Base-by-base conservation (phyloP, 1,139 yeast species). In the Yamadazyma jaroonii region DNA sequence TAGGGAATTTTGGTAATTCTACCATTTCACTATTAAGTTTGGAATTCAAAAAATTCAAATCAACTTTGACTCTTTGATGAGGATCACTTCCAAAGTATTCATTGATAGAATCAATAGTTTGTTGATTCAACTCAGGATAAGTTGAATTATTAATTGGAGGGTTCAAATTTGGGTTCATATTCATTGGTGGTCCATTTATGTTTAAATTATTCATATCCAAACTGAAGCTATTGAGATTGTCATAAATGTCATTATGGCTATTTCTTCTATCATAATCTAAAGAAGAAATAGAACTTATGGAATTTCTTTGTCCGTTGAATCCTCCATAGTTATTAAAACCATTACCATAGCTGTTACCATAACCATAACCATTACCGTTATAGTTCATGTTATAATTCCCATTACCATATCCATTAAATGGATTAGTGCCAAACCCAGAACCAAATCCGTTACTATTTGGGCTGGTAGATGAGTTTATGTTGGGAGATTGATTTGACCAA, bases 61-160 rank as follows among this genome's bases (percentile, higher is more conserved):
- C 61, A 9, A 69, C 73, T 39, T 64, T 60, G 12, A 70, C 74
- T 31, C 76, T 49, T 44, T 62, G 56, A 48, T 69, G 74, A n/a
- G 63, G 61, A 44, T 70, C 76, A 9, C 38, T 41, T 28, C 57
- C 60, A 48, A 70, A 69, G 46, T 70, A 70, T 11, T 62, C 66
- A 37, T 59, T 48, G 28, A 64, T 65, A 23, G 57, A 46, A 17
- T 54, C 56, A 24, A 54, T 37, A 2, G 54, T 48, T 12, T 35
- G n/a, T 2, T 27, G 11, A 24, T 38, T 35, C 11, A 38, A 29
- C 13, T 38, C 38, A 4, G 7, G 6, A 14, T 31, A n/a, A 12
- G 9, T 17, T 9, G 14, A n/a, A 9, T 5, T 9, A 4, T 9
- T 8, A 21, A 8, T 29, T 25, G 9, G 9, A 8, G 12, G 14